Conservation (phyloP, 1,139 yeast genomes). For the Yamadazyma atlantica region DNA sequence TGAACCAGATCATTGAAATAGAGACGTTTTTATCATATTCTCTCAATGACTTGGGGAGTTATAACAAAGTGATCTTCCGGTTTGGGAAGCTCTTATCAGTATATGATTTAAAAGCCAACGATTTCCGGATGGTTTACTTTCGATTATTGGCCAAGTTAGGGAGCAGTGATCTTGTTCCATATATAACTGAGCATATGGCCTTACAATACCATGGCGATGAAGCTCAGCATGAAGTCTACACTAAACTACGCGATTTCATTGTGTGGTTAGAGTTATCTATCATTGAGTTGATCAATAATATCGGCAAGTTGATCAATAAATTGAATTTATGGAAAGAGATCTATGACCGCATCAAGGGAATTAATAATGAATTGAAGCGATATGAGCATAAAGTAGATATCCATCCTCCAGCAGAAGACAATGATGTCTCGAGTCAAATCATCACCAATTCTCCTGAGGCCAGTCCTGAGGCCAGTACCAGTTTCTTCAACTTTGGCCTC, state of each 20-base stretch:
- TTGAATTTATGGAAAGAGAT: constrained; percentile 55
- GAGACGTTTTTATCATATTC: constrained; percentile 58
- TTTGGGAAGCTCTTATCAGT: constrained; percentile 46
- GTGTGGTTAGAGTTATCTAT: constrained; percentile 32
- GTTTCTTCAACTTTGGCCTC: constrained; percentile 35
- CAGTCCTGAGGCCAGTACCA: too few species aligned
- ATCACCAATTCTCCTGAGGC: not conserved
- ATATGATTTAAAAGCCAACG: constrained; percentile 44
- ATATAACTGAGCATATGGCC: constrained; percentile 5
- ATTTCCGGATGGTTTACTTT: constrained; percentile 30
- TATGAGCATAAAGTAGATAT: constrained; percentile 21
- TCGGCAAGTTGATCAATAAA: constrained; percentile 36
- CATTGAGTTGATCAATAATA: constrained; percentile 37
- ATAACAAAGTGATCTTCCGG: constrained; percentile 29
- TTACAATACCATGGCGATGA: constrained; percentile 14
- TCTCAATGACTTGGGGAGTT: constrained; percentile 42
- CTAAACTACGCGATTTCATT: constrained; percentile 20
- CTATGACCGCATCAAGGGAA: constrained; percentile 26
- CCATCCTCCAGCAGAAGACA: constrained; percentile 8
- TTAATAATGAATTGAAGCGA: constrained; percentile 31
- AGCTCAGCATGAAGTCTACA: constrained; percentile 14
- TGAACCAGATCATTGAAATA: constrained; percentile 44
- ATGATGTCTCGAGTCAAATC: constrained; percentile 2
- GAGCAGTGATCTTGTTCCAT: constrained; percentile 10
- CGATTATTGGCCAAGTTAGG: constrained; percentile 17